These are phyloP conservation scores for Leccinum barrowsii DNA, from an alignment of 768 basidiomycete genomes.

Conservation along the genomic window DNA sequence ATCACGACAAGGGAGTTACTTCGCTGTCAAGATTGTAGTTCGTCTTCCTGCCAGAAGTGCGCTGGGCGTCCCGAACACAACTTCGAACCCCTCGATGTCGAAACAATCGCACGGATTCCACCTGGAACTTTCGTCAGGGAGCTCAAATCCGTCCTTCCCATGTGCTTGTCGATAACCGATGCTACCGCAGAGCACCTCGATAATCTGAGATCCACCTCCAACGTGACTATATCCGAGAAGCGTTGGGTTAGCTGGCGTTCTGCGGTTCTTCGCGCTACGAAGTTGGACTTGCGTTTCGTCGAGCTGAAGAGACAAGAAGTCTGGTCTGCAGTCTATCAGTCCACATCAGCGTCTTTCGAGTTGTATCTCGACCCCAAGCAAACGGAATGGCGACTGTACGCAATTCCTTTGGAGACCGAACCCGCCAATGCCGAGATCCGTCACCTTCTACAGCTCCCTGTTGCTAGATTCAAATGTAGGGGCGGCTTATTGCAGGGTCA, in stretches of 20 bases:
- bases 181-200: constrained; percentile 54
- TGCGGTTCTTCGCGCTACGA: constrained; percentile 58
- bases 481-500: constrained; percentile 58
- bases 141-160: constrained; percentile 80
- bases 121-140: constrained; percentile 73
- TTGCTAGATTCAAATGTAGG: constrained; percentile 67
- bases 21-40: constrained; percentile 72
- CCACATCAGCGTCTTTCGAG: constrained; percentile 66
- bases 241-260: constrained; percentile 69
- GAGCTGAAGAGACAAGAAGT: constrained; percentile 84
- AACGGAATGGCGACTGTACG: constrained; percentile 86
- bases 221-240: constrained; percentile 43
- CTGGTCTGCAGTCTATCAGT: constrained; percentile 81
- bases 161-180: constrained; percentile 65
- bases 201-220: constrained; percentile 39
- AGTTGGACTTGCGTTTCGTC: constrained; percentile 74
- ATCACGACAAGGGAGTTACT: constrained; percentile 66
- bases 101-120: constrained; percentile 52
- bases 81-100: constrained; percentile 51
- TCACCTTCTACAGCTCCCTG: constrained; percentile 63
- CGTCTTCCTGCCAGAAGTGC: constrained; percentile 79
- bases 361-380: constrained; percentile 71
- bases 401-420: constrained; percentile 58
- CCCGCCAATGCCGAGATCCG: constrained; percentile 82
- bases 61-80: constrained; percentile 91